Conservation (phyloP, 352 stramenopile genomes). For the Paralagenidium karlingii region DNA sequence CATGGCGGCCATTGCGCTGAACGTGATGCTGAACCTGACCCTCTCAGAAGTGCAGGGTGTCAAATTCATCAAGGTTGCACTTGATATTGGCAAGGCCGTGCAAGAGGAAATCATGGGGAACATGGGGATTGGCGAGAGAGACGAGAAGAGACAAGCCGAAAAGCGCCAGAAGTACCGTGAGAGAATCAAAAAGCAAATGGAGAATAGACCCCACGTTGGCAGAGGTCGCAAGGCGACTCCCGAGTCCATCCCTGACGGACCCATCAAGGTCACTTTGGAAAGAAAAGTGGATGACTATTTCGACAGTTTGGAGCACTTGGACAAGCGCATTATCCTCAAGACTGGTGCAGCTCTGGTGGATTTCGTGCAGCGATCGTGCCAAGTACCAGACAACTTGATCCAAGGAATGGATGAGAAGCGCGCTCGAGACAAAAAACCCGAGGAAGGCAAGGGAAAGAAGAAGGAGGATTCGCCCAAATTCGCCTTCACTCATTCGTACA, state of each 20-base stretch:
- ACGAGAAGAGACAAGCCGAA: constrained; percentile 24
- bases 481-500: constrained; percentile 68
- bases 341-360: constrained; percentile 73
- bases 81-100: constrained; percentile 58
- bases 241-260: constrained; percentile 17
- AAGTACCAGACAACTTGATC: constrained; percentile 19
- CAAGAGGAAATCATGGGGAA: constrained; percentile 57
- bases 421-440: constrained; percentile 15
- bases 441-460: background rate
- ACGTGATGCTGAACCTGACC: constrained; percentile 60
- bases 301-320: constrained; percentile 74
- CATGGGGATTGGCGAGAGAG: too few species aligned
- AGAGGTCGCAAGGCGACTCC: constrained; percentile 12
- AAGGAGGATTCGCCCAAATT: background rate
- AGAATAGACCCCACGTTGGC: too few species aligned
- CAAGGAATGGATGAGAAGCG: constrained; percentile 8
- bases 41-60: constrained; percentile 46
- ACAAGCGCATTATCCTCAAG: constrained; percentile 83
- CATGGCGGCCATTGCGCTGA: constrained; percentile 42
- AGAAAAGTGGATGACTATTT: constrained; percentile 51
- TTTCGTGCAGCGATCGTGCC: constrained; percentile 69
- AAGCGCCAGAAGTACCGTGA: constrained; percentile 15
- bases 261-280: constrained; percentile 11
- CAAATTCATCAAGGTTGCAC: constrained; percentile 73
- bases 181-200: constrained; percentile 1